A percentile compares a stretch with the other conserved stretches of the same genome.
These are phyloP conservation scores for Jaapia argillacea DNA, from an alignment of 768 basidiomycete genomes.

Conservation along the genomic window DNA sequence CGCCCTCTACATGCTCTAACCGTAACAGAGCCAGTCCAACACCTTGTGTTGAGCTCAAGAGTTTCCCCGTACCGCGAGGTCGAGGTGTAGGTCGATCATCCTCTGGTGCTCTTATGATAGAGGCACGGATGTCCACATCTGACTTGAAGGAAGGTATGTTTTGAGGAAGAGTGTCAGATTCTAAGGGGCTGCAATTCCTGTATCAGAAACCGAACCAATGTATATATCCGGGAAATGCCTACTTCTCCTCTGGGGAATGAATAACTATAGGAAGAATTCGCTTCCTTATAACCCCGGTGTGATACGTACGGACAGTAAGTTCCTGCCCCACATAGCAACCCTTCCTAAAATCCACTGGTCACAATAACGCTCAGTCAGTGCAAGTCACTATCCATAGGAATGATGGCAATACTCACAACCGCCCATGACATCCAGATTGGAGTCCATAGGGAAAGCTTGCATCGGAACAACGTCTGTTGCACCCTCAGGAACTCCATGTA, in stretches of 20 bases:
- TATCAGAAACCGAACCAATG: background rate
- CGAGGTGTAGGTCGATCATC: constrained; percentile 31
- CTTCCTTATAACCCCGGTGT: constrained; percentile 86
- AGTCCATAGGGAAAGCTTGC: constrained; percentile 87
- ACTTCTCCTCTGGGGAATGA: constrained; percentile 28
- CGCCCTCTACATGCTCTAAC: constrained; percentile 60
- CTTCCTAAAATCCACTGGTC: constrained; percentile 87
- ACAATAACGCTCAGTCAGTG: constrained; percentile 6
- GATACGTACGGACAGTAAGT: constrained; percentile 91
- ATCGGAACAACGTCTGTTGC: constrained; percentile 62
- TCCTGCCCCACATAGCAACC: constrained; percentile 99
- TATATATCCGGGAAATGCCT: constrained; percentile 8
- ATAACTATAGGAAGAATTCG: constrained; percentile 77
- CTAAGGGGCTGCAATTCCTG: constrained; percentile 3
- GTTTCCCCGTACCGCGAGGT: constrained; percentile 65
- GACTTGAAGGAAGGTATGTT: constrained; percentile 4
- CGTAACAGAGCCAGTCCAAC: constrained; percentile 75
- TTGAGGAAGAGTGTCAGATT: constrained; percentile 4
- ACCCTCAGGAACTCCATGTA: constrained; percentile 86
- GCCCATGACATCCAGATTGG: constrained; percentile 91
- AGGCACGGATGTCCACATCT: constrained; percentile 19
- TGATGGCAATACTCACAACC: constrained; percentile 48
- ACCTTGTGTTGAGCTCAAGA: constrained; percentile 47
- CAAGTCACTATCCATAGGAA: constrained; percentile 1
- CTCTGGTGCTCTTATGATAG: constrained; percentile 13